Percentiles rank a stretch among this genome's conserved stretches.
These are phyloP conservation scores for Marsdenia floribunda DNA, from an alignment of 257 asterid species.

Conservation along the genomic window DNA sequence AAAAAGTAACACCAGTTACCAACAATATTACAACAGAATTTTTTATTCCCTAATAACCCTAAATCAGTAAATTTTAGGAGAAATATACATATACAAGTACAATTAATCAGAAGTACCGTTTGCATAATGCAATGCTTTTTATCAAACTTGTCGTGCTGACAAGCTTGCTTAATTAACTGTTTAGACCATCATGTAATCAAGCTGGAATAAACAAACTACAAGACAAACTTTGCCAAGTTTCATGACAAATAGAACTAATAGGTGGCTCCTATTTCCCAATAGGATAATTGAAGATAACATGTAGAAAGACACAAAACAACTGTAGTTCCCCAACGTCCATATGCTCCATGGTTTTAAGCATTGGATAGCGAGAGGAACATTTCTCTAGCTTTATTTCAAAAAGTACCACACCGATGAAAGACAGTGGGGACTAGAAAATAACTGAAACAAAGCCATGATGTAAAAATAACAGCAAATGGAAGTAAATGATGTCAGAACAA, in stretches of 20 bases:
- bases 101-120: background rate
- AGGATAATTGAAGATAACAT: background rate
- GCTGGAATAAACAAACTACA: background rate
- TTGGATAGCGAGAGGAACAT: constrained; percentile 36
- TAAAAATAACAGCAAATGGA: background rate
- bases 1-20: background rate
- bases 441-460: constrained; percentile 14
- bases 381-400: constrained; percentile 19
- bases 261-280: too few relatives aligned
- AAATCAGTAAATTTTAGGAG: background rate
- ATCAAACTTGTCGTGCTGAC: background rate
- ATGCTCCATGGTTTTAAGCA: constrained; percentile 1
- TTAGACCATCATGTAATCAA: background rate
- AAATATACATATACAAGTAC: background rate
- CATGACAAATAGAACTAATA: too few relatives aligned
- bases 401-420: constrained; percentile 2
- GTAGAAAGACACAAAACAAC: background rate
- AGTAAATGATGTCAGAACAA: background rate
- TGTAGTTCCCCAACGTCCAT: constrained; percentile 29
- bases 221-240: background rate
- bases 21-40: background rate
- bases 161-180: background rate
- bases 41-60: background rate
- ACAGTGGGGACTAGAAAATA: constrained; percentile 1
- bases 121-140: background rate